Conservation (phyloP, 441 rosid genomes). For the Croton setiger region DNA sequence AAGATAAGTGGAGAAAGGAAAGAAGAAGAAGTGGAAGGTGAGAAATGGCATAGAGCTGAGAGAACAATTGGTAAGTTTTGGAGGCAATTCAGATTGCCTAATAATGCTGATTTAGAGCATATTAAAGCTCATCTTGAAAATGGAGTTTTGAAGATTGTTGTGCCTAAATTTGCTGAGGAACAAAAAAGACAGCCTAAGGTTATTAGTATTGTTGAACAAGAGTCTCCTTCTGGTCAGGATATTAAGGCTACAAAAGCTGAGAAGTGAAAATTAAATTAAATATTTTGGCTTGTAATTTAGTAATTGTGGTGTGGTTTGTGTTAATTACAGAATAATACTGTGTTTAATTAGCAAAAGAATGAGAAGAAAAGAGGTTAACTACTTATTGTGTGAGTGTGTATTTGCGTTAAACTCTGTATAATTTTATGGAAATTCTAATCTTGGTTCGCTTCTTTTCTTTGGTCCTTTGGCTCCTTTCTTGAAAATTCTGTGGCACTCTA, state of each 20-base stretch:
- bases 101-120: constrained; percentile 41
- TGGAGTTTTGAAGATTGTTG: constrained; percentile 39
- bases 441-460: too few relatives aligned
- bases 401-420: too few relatives aligned
- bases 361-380: neutral
- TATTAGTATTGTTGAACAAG: constrained; percentile 28
- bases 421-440: too few relatives aligned
- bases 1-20: constrained; percentile 52
- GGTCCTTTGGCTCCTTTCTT: too few relatives aligned
- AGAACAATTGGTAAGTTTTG: constrained; percentile 42
- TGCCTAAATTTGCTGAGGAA: constrained; percentile 43
- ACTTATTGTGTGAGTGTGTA: neutral
- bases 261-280: constrained; percentile 12
- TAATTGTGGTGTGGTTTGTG: neutral
- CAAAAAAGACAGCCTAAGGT: constrained; percentile 43
- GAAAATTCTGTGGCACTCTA: too few relatives aligned
- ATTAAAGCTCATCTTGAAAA: constrained; percentile 42
- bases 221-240: constrained; percentile 27
- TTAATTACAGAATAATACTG: neutral
- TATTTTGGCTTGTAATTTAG: neutral
- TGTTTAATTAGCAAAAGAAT: neutral
- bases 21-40: constrained; percentile 35
- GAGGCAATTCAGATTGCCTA: constrained; percentile 54
- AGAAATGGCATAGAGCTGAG: constrained; percentile 53
- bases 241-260: constrained; percentile 31